Conservation (phyloP, 768 basidiomycete genomes). For the Leccinum rimulosum region DNA sequence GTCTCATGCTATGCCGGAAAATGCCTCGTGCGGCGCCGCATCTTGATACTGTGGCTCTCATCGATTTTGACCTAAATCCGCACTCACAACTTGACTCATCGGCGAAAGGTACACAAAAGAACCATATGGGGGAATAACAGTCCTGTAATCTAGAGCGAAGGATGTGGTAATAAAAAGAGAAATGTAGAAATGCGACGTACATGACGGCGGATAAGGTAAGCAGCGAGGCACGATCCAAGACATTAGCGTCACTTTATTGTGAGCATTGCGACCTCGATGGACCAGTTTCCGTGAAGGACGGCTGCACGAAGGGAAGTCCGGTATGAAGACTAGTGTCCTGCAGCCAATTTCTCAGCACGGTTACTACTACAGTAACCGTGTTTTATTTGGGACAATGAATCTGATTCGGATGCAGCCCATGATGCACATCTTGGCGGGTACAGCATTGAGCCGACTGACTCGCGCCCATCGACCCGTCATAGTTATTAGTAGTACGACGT, state of each 20-base stretch:
- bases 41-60: not conserved
- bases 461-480: not conserved
- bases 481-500: no score
- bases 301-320: not conserved
- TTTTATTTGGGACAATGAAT: not conserved
- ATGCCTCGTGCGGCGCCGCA: not conserved
- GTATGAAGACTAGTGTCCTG: not conserved
- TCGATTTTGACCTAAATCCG: not conserved
- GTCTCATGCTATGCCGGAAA: not conserved
- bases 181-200: not conserved
- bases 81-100: no score
- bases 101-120: not conserved
- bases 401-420: not conserved
- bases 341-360: not conserved
- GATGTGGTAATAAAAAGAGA: not conserved
- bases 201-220: not conserved
- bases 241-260: not conserved
- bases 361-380: not conserved
- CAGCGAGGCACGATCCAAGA: not conserved
- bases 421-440: not conserved
- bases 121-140: no score
- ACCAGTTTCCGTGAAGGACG: not conserved
- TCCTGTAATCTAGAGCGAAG: not conserved
- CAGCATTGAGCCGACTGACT: not conserved
- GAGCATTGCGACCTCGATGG: not conserved